Evolutionary conservation across 73 alveolate genomes (phyloP).

Genomic region (Tetrahymena borealis): DNA sequence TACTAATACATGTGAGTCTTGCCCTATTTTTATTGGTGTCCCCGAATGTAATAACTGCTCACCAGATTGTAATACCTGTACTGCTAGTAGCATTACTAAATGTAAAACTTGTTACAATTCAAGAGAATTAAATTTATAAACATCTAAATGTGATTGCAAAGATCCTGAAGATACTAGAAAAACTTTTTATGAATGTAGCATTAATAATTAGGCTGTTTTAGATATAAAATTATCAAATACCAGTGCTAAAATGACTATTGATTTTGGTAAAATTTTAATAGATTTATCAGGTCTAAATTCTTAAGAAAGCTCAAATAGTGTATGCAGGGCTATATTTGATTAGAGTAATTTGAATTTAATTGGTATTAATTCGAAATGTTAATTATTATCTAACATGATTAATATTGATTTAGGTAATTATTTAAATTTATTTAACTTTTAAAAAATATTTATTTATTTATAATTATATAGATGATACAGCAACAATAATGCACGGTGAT

Average conservation of each 20-base stretch:
- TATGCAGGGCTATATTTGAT: not conserved
- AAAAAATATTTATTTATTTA: no score
- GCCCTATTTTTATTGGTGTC: not conserved
- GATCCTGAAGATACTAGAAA: not conserved
- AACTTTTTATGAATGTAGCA: not conserved
- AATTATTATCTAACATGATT: not conserved
- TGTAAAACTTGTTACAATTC: not conserved
- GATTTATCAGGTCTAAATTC: not conserved
- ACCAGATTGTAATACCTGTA: not conserved
- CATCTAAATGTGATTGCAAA: not conserved
- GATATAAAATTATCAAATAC: not conserved
- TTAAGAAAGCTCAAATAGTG: not conserved
- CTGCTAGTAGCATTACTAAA: not conserved
- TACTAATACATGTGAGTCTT: not conserved
- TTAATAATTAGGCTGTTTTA: not conserved
- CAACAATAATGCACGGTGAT: not conserved
- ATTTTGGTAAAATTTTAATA: not conserved
- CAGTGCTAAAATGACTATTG: not conserved
- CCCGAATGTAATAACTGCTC: not conserved
- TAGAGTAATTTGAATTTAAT: not conserved
- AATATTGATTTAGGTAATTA: not conserved
- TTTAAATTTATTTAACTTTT: no score
- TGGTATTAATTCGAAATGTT: not conserved
- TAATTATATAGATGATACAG: not conserved
- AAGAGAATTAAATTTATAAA: not conserved